Evolutionary conservation across 129 eudicot genomes (phyloP).

Genomic region (Mikania micrantha): DNA sequence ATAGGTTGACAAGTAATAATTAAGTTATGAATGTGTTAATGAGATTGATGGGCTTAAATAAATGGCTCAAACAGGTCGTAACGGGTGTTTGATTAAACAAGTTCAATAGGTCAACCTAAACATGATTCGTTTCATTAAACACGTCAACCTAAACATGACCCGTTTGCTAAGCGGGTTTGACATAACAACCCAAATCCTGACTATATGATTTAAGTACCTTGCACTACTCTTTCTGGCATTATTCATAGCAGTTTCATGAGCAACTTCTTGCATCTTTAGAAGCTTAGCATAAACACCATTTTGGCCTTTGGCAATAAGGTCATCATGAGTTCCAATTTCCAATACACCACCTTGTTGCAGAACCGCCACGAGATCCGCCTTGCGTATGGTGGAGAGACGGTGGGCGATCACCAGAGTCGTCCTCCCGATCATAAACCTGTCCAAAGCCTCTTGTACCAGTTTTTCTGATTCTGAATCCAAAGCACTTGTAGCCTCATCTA

Average conservation of each 20-base stretch:
- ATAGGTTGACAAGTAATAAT: neutral
- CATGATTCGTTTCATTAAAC: neutral
- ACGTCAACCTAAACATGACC: neutral
- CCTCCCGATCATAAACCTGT: slow-evolving; percentile 92
- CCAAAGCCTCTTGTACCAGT: slow-evolving; percentile 93
- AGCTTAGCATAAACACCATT: slow-evolving; percentile 89
- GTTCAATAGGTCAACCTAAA: neutral
- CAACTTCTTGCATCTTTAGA: slow-evolving; percentile 83
- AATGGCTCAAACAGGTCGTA: neutral
- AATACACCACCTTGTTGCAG: slow-evolving; percentile 86
- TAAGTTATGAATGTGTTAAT: neutral
- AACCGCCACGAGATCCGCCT: slow-evolving; percentile 93
- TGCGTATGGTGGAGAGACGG: slow-evolving; percentile 91
- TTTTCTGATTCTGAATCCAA: slow-evolving; percentile 94
- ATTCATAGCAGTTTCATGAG: slow-evolving; percentile 75
- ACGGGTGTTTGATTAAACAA: neutral
- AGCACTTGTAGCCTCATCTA: slow-evolving; percentile 98
- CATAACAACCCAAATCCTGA: neutral
- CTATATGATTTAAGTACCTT: slow-evolving; percentile 34
- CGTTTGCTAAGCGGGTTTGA: neutral
- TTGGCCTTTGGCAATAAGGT: slow-evolving; percentile 78
- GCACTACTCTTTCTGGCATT: slow-evolving; percentile 96
- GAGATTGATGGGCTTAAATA: neutral
- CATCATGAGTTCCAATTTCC: slow-evolving; percentile 90
- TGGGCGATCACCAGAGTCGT: slow-evolving; percentile 97